These are phyloP conservation scores for Strobilomyces confusus DNA, from an alignment of 768 basidiomycete genomes.

Conservation along the genomic window DNA sequence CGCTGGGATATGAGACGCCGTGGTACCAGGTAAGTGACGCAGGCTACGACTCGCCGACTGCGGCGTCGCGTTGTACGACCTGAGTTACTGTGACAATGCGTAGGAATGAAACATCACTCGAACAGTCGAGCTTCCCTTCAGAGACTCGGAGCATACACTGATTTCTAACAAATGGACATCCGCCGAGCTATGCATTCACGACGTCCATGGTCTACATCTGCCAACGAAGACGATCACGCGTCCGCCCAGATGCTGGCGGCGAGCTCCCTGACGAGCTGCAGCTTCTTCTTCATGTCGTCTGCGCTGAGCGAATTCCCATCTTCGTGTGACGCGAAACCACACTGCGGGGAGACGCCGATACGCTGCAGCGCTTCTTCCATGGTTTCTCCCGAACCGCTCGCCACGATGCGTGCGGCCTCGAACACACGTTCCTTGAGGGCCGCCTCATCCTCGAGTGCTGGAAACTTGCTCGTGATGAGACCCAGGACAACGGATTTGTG, in stretches of 20 bases:
- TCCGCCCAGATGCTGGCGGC: slow-evolving; percentile 36
- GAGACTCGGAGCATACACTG: no score
- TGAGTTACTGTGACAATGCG: no score
- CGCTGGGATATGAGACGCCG: no score
- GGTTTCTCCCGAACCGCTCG: slow-evolving; percentile 35
- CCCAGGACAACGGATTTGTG: slow-evolving; percentile 41
- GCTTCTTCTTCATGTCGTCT: slow-evolving; percentile 33
- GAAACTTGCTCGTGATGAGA: slow-evolving; percentile 42
- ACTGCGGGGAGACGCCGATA: slow-evolving; percentile 46
- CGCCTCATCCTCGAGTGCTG: slow-evolving; percentile 39
- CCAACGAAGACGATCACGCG: slow-evolving; percentile 9
- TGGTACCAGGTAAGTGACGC: no score
- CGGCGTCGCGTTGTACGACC: no score
- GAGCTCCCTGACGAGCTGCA: slow-evolving; percentile 31
- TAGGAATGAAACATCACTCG: no score
- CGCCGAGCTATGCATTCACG: no score
- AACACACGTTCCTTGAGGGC: slow-evolving; percentile 38
- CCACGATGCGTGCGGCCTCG: slow-evolving; percentile 41
- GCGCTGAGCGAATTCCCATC: slow-evolving; percentile 41
- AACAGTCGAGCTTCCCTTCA: no score
- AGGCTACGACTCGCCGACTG: no score
- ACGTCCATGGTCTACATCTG: no score
- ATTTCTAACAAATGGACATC: no score
- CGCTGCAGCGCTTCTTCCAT: slow-evolving; percentile 36
- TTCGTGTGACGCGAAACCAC: slow-evolving; percentile 46